Conservation (phyloP, 2,329 filamentous ascomycete species). For the Chaetothyriales sp. region DNA sequence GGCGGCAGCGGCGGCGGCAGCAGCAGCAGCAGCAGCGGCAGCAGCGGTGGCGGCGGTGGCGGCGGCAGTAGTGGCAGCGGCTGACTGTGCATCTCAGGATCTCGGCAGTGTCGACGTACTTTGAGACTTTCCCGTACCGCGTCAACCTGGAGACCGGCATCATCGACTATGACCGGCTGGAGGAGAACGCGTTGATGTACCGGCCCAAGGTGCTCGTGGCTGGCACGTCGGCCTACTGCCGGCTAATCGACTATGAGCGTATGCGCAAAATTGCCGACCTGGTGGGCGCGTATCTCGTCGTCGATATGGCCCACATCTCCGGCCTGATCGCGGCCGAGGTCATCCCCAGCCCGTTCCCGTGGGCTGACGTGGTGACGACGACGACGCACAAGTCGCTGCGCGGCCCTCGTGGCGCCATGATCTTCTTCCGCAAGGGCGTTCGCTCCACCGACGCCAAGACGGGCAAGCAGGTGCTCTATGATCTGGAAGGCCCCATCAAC, state of each 20-base stretch:
- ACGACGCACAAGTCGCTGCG: slow-evolving; percentile 98
- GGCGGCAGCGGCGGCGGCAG: too few species aligned
- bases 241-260: slow-evolving; percentile 87
- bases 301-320: slow-evolving; percentile 98
- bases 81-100: slow-evolving; percentile 36
- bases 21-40: too few species aligned
- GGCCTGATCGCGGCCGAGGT: slow-evolving; percentile 86
- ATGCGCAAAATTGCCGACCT: slow-evolving; percentile 94
- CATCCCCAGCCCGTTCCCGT: slow-evolving; percentile 80
- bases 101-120: slow-evolving; percentile 95
- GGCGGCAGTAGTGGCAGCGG: background rate
- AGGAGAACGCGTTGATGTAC: slow-evolving; percentile 82
- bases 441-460: slow-evolving; percentile 81
- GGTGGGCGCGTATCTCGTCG: slow-evolving; percentile 85
- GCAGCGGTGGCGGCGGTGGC: too few species aligned
- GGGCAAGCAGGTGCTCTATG: slow-evolving; percentile 78
- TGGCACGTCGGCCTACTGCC: slow-evolving; percentile 95
- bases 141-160: slow-evolving; percentile 65
- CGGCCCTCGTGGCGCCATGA: slow-evolving; percentile 96
- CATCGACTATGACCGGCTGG: slow-evolving; percentile 90
- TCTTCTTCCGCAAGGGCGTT: slow-evolving; percentile 98
- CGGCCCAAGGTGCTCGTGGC: slow-evolving; percentile 93
- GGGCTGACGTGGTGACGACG: slow-evolving; percentile 94
- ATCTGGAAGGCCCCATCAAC: slow-evolving; percentile 93
- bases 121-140: slow-evolving; percentile 95